Base-by-base conservation (phyloP, 306 rosid genomes). In the Fagus sylvatica region DNA sequence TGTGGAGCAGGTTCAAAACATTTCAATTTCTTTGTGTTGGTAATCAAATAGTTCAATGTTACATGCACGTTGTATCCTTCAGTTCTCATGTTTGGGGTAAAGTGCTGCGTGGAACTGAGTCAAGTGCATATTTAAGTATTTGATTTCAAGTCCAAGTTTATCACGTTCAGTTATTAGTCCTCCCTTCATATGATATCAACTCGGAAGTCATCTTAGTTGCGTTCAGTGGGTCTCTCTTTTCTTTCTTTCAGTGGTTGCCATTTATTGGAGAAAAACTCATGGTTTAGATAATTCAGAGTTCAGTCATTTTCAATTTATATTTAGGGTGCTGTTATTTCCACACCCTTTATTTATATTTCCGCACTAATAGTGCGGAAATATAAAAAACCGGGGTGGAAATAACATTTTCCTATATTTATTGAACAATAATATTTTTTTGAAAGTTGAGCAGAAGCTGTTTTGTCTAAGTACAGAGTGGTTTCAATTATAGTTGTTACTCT, bases 401-500 rank as follows among this genome's bases (percentile, higher is more conserved):
- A 22, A 22, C 28, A 22, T 22, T 22, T 22, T 22, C 28, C 28
- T 22, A 22, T 22, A 22, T 22, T 22, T 22, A 22, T 53, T 55
- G 28, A 19, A 55, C 30, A 53, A 53, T 4, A 16, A 53, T 53
- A 53, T 53, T 55, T n/a, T 55, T 19, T 16, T n/a, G 60, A 55
- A 55, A 55, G 15, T 60, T 32, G 15, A 40, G 41, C 32, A 3
- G n/a, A 32, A 32, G 67, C 1, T 2, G 41, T 60, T 62, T 32
- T 62, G 19, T 62, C 8, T 9, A 62, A 62, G 42, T 34, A 42
- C 16, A 62, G 42, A 37, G 28, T 32, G 32, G 16, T 57, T 56
- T 57, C 43, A 28, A 4, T 33, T 30, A 36, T 75, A 22, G 60
- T 49, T 22, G 62, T 75, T 78, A 43, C 53, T 65, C n/a, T 65